Evolutionary conservation across 2,329 filamentous ascomycete genomes (phyloP).

Genomic region (Acrodontium crateriforme): DNA sequence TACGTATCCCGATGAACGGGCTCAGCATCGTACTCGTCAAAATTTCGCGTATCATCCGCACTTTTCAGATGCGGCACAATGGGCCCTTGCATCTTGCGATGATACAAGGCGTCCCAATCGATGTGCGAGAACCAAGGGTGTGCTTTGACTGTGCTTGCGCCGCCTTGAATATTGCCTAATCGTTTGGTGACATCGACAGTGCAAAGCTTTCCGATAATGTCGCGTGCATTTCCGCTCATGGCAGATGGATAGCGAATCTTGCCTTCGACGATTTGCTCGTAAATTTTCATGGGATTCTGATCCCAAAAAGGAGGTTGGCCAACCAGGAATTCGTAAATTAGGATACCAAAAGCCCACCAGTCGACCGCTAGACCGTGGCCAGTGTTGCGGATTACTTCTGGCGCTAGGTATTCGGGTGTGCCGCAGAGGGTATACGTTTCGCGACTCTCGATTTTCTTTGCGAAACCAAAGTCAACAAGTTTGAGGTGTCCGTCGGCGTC

Average conservation of each 20-base stretch:
- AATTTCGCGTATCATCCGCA: slow-evolving; percentile 64
- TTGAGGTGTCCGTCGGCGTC: slow-evolving; percentile 69
- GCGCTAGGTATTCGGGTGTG: slow-evolving; percentile 71
- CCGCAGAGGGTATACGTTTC: slow-evolving; percentile 77
- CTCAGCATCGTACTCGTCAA: slow-evolving; percentile 71
- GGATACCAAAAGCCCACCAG: slow-evolving; percentile 76
- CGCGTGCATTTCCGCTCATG: slow-evolving; percentile 55
- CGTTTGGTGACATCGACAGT: slow-evolving; percentile 65
- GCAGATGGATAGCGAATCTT: slow-evolving; percentile 58
- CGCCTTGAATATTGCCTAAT: slow-evolving; percentile 65
- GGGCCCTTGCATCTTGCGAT: slow-evolving; percentile 50
- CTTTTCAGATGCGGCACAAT: slow-evolving; percentile 63
- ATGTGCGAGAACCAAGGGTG: slow-evolving; percentile 64
- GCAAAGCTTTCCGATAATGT: slow-evolving; percentile 64
- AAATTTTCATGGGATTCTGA: slow-evolving; percentile 75
- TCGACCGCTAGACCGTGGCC: slow-evolving; percentile 61
- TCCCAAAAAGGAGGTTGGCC: slow-evolving; percentile 82
- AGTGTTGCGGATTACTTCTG: slow-evolving; percentile 74
- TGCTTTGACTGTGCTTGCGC: slow-evolving; percentile 55
- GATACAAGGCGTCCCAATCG: slow-evolving; percentile 60
- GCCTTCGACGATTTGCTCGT: slow-evolving; percentile 69
- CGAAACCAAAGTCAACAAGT: slow-evolving; percentile 74
- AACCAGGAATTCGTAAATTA: slow-evolving; percentile 74
- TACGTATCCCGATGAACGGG: slow-evolving; percentile 52
- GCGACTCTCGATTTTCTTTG: slow-evolving; percentile 58